These are phyloP conservation scores for Exsudoporus floridanus DNA, from an alignment of 1,284 basidiomycete species.

Conservation along the genomic window DNA sequence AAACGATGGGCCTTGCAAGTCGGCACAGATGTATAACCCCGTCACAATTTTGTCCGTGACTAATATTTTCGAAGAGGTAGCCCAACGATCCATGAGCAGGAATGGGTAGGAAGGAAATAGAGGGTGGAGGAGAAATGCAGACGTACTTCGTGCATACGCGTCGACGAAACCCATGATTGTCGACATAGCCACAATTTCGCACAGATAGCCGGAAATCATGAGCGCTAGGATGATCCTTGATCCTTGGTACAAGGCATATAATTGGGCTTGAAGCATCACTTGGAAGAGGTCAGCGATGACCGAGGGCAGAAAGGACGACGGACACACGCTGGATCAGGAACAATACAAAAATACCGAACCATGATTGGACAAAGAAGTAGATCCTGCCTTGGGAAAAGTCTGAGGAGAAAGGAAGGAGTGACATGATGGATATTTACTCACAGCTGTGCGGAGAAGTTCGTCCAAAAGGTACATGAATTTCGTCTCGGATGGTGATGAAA, in stretches of 20 bases:
- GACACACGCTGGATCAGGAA: conserved; percentile 17
- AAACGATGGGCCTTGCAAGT: too few species aligned
- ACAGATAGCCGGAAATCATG: conserved; percentile 10
- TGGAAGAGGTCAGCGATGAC: neutral
- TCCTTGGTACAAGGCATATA: conserved; percentile 17
- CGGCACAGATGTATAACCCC: too few species aligned
- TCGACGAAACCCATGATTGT: conserved; percentile 1
- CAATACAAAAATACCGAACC: neutral
- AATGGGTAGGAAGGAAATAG: too few species aligned
- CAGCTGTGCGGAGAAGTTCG: conserved; percentile 3
- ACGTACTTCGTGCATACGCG: too few species aligned
- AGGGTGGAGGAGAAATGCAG: too few species aligned
- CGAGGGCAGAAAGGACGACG: neutral
- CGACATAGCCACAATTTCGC: conserved; percentile 8
- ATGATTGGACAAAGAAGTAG: conserved; percentile 8
- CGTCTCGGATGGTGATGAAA: neutral
- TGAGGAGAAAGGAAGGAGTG: too few species aligned
- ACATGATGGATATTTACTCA: conserved; percentile 5
- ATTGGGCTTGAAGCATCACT: conserved; percentile 17
- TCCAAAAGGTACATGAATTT: neutral
- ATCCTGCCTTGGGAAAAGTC: conserved; percentile 6
- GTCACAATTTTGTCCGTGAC: too few species aligned
- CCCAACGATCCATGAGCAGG: too few species aligned
- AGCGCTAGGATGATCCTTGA: conserved; percentile 12
- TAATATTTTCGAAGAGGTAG: too few species aligned